Evolutionary conservation across 2,329 filamentous ascomycete species (phyloP).

Genomic region (Epichloe baconii): DNA sequence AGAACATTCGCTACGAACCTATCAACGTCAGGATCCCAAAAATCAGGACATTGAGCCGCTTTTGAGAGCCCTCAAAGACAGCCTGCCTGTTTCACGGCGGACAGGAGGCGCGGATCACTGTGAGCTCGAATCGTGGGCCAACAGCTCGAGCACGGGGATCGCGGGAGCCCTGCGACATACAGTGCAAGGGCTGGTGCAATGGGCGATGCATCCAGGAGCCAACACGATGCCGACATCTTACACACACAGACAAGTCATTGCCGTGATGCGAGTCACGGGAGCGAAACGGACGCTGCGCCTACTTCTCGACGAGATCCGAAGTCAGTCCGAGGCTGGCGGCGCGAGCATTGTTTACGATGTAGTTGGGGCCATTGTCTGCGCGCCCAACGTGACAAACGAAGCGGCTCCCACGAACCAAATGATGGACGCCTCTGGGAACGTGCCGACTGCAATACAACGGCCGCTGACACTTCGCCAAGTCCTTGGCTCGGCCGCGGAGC

Average conservation of each 20-base stretch:
- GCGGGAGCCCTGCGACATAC: conserved; percentile 44
- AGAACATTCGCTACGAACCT: conserved; percentile 51
- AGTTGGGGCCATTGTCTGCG: conserved; percentile 54
- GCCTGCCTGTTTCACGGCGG: conserved; percentile 43
- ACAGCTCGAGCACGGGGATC: conserved; percentile 41
- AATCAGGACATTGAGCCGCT: conserved; percentile 59
- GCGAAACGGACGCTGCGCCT: conserved; percentile 45
- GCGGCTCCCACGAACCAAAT: conserved; percentile 15
- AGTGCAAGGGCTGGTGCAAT: conserved; percentile 50
- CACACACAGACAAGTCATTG: conserved; percentile 57
- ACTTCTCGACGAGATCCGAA: conserved; percentile 54
- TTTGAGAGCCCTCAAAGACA: conserved; percentile 49
- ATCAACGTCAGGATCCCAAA: conserved; percentile 53
- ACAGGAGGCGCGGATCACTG: conserved; percentile 49
- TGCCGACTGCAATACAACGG: conserved; percentile 27
- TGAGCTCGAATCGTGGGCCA: conserved; percentile 57
- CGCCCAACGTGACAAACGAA: conserved; percentile 43
- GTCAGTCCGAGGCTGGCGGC: conserved; percentile 45
- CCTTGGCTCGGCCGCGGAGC: conserved; percentile 43
- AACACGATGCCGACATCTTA: conserved; percentile 51
- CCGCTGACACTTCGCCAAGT: conserved; percentile 46
- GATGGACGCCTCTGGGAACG: conserved; percentile 23
- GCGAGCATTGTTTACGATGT: conserved; percentile 55
- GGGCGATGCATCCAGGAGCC: conserved; percentile 45
- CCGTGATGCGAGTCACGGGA: conserved; percentile 47